Conservation (phyloP, 108 stramenopile genomes). For the Cyclotella cryptica region DNA sequence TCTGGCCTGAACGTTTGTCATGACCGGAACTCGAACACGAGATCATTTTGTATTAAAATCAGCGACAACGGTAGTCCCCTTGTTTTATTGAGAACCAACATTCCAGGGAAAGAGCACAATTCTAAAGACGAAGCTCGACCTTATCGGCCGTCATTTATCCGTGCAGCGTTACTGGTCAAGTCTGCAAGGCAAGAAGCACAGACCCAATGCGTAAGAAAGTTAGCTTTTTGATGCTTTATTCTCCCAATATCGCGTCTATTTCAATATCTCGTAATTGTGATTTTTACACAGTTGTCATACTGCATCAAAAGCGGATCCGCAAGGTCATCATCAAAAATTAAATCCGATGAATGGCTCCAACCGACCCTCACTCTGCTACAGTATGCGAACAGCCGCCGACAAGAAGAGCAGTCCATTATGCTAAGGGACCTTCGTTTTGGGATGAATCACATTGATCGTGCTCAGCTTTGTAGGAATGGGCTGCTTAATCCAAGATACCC, state of each 20-base stretch:
- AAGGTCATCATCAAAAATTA: constrained; percentile 74
- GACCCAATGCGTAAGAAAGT: constrained; percentile 48
- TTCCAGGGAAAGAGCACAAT: constrained; percentile 17
- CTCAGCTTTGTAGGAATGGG: constrained; percentile 83
- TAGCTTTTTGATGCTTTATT: not conserved
- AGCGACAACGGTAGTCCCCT: constrained; percentile 48
- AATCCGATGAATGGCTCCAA: constrained; percentile 71
- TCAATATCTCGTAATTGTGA: no score
- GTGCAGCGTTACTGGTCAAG: constrained; percentile 82
- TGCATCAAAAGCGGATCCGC: constrained; percentile 82
- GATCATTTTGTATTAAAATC: constrained; percentile 40
- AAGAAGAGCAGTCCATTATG: constrained; percentile 66
- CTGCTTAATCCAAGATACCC: constrained; percentile 79
- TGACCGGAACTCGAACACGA: not conserved
- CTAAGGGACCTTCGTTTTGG: constrained; percentile 85
- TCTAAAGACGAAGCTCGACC: constrained; percentile 69
- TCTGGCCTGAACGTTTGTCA: constrained; percentile 40
- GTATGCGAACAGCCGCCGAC: constrained; percentile 66
- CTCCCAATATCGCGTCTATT: no score
- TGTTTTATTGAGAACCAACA: constrained; percentile 32
- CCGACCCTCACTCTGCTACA: constrained; percentile 73
- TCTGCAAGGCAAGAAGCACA: constrained; percentile 82
- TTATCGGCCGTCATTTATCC: constrained; percentile 78
- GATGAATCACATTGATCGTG: constrained; percentile 82
- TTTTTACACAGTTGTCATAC: constrained; percentile 39